These are phyloP conservation scores for Solanum megistacrolobum DNA, from an alignment of 257 asterid genomes.

Conservation along the genomic window DNA sequence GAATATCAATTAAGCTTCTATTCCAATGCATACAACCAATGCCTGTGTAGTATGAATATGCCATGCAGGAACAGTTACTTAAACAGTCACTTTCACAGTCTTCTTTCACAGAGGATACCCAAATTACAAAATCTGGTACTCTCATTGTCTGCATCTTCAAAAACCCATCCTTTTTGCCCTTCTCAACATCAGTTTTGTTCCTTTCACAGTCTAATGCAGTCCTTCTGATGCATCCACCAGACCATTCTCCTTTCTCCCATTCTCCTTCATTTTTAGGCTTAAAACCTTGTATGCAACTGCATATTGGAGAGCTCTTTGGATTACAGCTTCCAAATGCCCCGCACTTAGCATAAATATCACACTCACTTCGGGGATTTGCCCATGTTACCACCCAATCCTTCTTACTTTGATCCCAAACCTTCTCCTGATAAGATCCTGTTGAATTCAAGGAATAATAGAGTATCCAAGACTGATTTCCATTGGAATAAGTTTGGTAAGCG, in stretches of 20 bases:
- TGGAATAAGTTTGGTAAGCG: not conserved
- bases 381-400: conserved; percentile 2
- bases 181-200: not conserved
- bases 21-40: conserved; percentile 22
- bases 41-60: conserved; percentile 6
- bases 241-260: conserved; percentile 48
- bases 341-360: conserved; percentile 20
- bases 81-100: conserved; percentile 33
- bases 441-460: conserved; percentile 3
- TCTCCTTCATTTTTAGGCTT: conserved; percentile 22
- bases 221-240: conserved; percentile 43
- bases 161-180: conserved; percentile 28
- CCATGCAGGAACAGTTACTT: conserved; percentile 12
- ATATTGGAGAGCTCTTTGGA: conserved; percentile 21
- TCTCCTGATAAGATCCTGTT: not conserved
- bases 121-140: conserved; percentile 26
- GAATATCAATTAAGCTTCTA: conserved; percentile 21
- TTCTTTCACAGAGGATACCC: conserved; percentile 3
- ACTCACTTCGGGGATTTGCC: not conserved
- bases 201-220: conserved; percentile 24
- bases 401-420: not conserved
- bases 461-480: not conserved
- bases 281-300: conserved; percentile 49
- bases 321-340: conserved; percentile 51
- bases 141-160: conserved; percentile 20